Evolutionary conservation across 139 green algal genomes (phyloP).

Genomic region (Chlamydomonas incerta): DNA sequence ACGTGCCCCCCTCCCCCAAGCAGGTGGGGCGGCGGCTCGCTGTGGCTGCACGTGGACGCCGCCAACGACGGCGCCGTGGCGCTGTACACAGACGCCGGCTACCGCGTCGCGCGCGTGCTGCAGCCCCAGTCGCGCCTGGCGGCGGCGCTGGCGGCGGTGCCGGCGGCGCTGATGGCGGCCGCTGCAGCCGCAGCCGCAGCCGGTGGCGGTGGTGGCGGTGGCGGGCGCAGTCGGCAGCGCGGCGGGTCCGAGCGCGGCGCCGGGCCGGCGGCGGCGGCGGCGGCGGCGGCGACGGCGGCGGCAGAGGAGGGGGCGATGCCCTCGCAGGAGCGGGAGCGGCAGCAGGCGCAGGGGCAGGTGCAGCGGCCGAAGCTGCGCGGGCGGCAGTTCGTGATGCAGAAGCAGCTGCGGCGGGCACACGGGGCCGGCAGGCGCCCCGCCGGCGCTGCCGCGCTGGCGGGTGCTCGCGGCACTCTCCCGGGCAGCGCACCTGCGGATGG

Average conservation of each 20-base stretch:
- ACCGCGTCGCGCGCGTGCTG: constrained; percentile 13
- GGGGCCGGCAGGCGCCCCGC: too few species aligned
- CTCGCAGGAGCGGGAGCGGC: neutral
- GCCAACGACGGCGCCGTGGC: constrained; percentile 30
- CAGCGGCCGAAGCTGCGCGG: neutral
- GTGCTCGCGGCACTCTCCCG: too few species aligned
- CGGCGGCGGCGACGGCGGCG: neutral
- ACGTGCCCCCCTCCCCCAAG: too few species aligned
- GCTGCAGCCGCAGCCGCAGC: too few species aligned
- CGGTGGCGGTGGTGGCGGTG: neutral
- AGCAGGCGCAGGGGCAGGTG: neutral
- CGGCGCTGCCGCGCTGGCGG: too few species aligned
- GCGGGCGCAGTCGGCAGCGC: too few species aligned
- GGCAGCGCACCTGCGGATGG: too few species aligned
- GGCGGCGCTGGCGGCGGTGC: neutral
- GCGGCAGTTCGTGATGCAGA: neutral
- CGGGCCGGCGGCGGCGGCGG: too few species aligned
- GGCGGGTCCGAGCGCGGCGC: too few species aligned
- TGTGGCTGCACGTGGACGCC: constrained; percentile 42
- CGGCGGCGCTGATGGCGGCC: neutral
- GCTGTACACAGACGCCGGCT: constrained; percentile 32
- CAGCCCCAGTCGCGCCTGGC: neutral
- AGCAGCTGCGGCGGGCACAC: neutral
- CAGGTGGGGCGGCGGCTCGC: constrained; percentile 33
- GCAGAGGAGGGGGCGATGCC: neutral